These are phyloP conservation scores for Phanerochaete sordida DNA, from an alignment of 768 basidiomycete genomes.

Conservation along the genomic window DNA sequence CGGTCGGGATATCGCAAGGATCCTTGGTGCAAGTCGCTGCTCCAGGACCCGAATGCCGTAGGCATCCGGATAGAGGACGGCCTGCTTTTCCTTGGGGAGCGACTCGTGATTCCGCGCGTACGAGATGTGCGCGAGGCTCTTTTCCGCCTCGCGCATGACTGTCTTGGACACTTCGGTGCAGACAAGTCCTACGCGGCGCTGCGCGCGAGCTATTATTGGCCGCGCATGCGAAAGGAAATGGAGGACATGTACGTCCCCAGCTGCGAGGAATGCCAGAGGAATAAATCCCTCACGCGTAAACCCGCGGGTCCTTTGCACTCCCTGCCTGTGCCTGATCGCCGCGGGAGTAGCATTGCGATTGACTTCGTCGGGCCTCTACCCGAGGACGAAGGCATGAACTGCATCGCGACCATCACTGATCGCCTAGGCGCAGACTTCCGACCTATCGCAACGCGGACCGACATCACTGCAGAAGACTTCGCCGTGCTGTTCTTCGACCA, in stretches of 20 bases:
- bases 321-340: conserved; percentile 15
- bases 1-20: conserved; percentile 1
- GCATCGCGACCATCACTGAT: conserved; percentile 24
- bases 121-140: conserved; percentile 12
- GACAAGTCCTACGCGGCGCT: conserved; percentile 20
- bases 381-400: conserved; percentile 20
- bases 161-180: conserved; percentile 18
- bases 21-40: not conserved
- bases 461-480: conserved; percentile 16
- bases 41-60: not conserved
- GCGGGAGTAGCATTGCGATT: conserved; percentile 20
- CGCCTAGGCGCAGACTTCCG: conserved; percentile 13
- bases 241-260: conserved; percentile 29
- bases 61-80: conserved; percentile 4
- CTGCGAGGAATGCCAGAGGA: conserved; percentile 28
- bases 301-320: conserved; percentile 22
- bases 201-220: conserved; percentile 16
- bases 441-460: conserved; percentile 8
- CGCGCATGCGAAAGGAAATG: conserved; percentile 30
- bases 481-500: conserved; percentile 22
- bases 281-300: conserved; percentile 29
- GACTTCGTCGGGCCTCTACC: conserved; percentile 30
- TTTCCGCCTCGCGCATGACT: conserved; percentile 17
- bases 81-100: conserved; percentile 16
- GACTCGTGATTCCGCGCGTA: conserved; percentile 20